Conservation (phyloP, 192 early-diverging fungal species). For the Umbelopsis ramanniana region DNA sequence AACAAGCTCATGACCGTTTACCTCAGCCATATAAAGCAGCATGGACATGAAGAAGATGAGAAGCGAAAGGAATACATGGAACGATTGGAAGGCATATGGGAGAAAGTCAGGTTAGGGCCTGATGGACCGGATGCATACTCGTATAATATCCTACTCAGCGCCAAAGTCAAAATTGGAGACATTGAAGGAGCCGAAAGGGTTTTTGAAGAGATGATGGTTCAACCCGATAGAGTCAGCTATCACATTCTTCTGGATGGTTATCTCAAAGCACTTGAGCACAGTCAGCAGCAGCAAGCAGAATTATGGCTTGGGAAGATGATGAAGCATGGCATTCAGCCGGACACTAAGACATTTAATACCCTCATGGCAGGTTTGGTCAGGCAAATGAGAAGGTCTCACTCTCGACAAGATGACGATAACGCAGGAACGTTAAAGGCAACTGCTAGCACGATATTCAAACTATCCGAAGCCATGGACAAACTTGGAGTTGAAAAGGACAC, state of each 20-base stretch:
- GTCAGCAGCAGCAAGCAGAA: slow-evolving; percentile 8
- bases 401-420: background rate
- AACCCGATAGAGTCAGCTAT: slow-evolving; percentile 37
- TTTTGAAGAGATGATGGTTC: background rate
- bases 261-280: background rate
- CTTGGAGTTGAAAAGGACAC: slow-evolving; percentile 13
- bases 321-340: slow-evolving; percentile 37
- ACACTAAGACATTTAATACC: slow-evolving; percentile 42
- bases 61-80: background rate
- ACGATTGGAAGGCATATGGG: background rate
- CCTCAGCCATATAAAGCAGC: background rate
- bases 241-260: slow-evolving; percentile 44
- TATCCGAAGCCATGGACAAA: background rate
- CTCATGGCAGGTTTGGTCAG: slow-evolving; percentile 40
- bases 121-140: slow-evolving; percentile 7
- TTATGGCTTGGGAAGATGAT: slow-evolving; percentile 33
- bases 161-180: slow-evolving; percentile 4
- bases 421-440: slow-evolving; percentile 9
- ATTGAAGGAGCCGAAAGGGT: slow-evolving; percentile 8
- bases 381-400: background rate
- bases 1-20: slow-evolving; percentile 10
- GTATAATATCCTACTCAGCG: background rate
- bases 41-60: background rate
- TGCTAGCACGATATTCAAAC: background rate
- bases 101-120: background rate